Evolutionary conservation across 2,329 filamentous ascomycete species (phyloP), one percentile per base, ranked within the genome.

Genomic region (Ophiostoma piceae): DNA sequence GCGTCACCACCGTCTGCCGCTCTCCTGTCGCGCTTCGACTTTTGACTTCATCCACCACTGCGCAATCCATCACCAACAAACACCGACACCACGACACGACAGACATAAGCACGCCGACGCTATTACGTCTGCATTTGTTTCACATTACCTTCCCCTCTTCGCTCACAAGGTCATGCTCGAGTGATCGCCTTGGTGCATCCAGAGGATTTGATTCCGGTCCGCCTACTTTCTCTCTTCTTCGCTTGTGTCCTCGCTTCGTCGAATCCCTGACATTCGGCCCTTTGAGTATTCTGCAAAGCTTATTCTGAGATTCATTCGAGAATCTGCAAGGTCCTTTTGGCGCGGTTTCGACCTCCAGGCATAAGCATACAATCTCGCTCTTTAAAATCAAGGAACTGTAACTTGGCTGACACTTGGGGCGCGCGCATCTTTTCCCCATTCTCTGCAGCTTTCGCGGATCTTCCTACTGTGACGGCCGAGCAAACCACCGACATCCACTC

Each of bases 141-240:
- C 16, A 14, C 19, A 35, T 64, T 2, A 5, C 32, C 19, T 19
- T 22, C 4, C 7, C 29, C 32, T 64, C 32, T 39, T 37, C 9
- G 16, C 32, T 35, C 22, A 29, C 43, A 14, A 64, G 70, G 71
- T 70, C 72, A 74, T 76, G 74, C 70, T 71, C 74, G 72, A 74
- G 73, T 71, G 69, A 69, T 69, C 69, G 57, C 69, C 32, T 41
- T 22, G 68, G 68, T 73, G 72, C 60, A 71, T 74, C 72, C 74
- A 74, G 74, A 75, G 75, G 75, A 74, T 73, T 74, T 74, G 75
- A 74, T 37, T 37, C 75, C 73, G 75, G 75, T 76, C 76, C 75
- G 75, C 72, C 73, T 73, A 71, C 26, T 64, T 32, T 62, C 73
- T 74, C 65, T 72, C 70, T 64, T 66, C 62, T 39, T 65, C 68